A percentile compares a stretch with the other conserved stretches of the same genome.
These are phyloP conservation scores for Epichloe baconii DNA, from an alignment of 2,329 filamentous ascomycete genomes.

Conservation along the genomic window DNA sequence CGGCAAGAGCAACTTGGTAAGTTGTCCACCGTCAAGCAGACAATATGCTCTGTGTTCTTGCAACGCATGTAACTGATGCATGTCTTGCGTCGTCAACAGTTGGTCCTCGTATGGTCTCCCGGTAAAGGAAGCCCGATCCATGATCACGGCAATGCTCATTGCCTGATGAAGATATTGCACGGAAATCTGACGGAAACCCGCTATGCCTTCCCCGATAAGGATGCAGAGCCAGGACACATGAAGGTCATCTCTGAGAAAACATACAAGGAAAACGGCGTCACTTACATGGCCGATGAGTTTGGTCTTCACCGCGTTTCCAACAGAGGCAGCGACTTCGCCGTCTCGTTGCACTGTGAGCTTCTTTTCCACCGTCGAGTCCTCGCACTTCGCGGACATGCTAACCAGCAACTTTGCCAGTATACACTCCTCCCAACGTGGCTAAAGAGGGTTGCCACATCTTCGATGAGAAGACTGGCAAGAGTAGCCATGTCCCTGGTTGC, in stretches of 20 bases:
- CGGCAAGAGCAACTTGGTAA: slow-evolving; percentile 59
- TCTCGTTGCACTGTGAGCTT: slow-evolving; percentile 62
- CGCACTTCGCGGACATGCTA: slow-evolving; percentile 15
- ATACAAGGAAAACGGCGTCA: slow-evolving; percentile 59
- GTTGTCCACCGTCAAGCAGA: slow-evolving; percentile 13
- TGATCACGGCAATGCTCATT: slow-evolving; percentile 80
- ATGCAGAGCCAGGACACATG: slow-evolving; percentile 40
- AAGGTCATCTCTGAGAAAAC: slow-evolving; percentile 51
- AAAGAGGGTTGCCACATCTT: slow-evolving; percentile 73
- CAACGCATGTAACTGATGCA: background rate
- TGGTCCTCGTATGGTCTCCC: slow-evolving; percentile 82
- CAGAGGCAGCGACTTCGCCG: slow-evolving; percentile 59
- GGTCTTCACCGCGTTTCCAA: slow-evolving; percentile 78
- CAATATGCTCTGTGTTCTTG: background rate
- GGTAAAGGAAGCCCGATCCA: slow-evolving; percentile 76
- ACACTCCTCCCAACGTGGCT: slow-evolving; percentile 81
- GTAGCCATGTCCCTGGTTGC: slow-evolving; percentile 56
- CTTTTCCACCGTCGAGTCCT: slow-evolving; percentile 1
- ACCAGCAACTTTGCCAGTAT: slow-evolving; percentile 37
- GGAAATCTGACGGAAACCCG: slow-evolving; percentile 71
- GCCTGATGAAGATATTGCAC: slow-evolving; percentile 79
- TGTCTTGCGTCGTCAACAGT: slow-evolving; percentile 29
- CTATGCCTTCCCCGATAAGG: slow-evolving; percentile 54
- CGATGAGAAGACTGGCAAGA: slow-evolving; percentile 61
- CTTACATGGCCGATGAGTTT: slow-evolving; percentile 85